Conservation (phyloP, 306 rosid genomes). For the Vicia villosa region DNA sequence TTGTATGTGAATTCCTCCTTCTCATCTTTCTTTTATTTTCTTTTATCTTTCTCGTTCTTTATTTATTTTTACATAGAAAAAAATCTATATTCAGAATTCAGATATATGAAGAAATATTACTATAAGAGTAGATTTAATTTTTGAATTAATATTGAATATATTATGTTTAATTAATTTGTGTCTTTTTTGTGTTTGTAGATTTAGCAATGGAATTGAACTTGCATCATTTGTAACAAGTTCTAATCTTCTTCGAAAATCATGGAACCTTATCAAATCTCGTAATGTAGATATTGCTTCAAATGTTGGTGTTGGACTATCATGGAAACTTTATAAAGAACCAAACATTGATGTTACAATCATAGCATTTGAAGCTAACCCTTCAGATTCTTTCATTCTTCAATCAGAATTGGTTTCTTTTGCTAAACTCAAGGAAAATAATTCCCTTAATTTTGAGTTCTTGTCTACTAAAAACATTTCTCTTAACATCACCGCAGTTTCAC, state of each 20-base stretch:
- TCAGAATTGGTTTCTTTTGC: slow-evolving; percentile 32
- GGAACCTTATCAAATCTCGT: slow-evolving; percentile 27
- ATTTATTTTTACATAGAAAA: background rate
- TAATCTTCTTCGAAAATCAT: slow-evolving; percentile 38
- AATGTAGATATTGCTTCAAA: background rate
- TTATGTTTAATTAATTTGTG: background rate
- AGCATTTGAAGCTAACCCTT: slow-evolving; percentile 46
- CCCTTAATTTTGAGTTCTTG: slow-evolving; percentile 50
- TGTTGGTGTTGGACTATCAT: slow-evolving; percentile 1
- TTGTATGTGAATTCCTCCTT: slow-evolving; percentile 12
- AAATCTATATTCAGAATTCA: background rate
- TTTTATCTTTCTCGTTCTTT: background rate
- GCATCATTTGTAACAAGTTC: slow-evolving; percentile 44
- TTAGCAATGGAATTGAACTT: slow-evolving; percentile 53
- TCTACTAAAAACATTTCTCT: slow-evolving; percentile 41
- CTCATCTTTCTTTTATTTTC: background rate
- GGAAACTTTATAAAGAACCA: background rate
- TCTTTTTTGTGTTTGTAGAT: slow-evolving; percentile 43
- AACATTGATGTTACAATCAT: slow-evolving; percentile 27
- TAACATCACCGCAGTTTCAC: slow-evolving; percentile 34
- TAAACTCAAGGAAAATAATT: slow-evolving; percentile 4
- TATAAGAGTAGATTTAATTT: too few species aligned
- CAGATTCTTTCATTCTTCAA: background rate
- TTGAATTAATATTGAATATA: background rate
- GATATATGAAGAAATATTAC: too few species aligned